phyloP scores from a whole-genome alignment of 2,329 filamentous ascomycete species.

The Grosmannia clavigera region DNA sequence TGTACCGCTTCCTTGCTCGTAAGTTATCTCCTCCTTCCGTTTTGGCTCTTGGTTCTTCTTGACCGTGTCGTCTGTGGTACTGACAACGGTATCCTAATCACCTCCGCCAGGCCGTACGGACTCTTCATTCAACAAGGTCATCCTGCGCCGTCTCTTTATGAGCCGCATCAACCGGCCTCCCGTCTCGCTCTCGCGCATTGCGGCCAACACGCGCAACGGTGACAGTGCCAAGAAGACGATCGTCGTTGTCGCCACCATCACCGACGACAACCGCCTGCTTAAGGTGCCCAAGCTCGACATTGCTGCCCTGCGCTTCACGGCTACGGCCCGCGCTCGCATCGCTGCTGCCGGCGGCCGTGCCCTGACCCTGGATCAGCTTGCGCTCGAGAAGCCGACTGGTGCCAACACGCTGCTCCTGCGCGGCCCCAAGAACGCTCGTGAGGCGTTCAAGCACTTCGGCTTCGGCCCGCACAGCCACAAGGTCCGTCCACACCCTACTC shows the following conservation, averaged over 20 bases:
- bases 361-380: conserved; percentile 94
- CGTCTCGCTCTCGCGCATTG: conserved; percentile 87
- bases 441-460: conserved; percentile 98
- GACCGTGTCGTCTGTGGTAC: not conserved
- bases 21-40: conserved; percentile 30
- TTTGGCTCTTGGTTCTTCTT: not conserved
- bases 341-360: conserved; percentile 86
- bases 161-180: conserved; percentile 96
- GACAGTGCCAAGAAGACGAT: conserved; percentile 67
- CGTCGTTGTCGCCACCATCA: conserved; percentile 89
- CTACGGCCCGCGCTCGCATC: conserved; percentile 89
- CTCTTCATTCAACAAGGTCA: conserved; percentile 95
- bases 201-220: conserved; percentile 52
- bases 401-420: conserved; percentile 95
- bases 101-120: conserved; percentile 72
- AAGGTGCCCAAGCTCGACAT: conserved; percentile 85
- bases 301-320: conserved; percentile 92
- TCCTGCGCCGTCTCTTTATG: conserved; percentile 96
- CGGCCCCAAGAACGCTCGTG: conserved; percentile 94
- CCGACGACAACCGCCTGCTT: conserved; percentile 92
- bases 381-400: conserved; percentile 86
- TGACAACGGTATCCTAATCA: not conserved
- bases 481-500: conserved; percentile 37
- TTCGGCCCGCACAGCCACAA: conserved; percentile 97
- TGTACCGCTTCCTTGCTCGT: conserved; percentile 95